Conservation (phyloP, 164 flowering plant genomes). For the Brasenia schreberi region DNA sequence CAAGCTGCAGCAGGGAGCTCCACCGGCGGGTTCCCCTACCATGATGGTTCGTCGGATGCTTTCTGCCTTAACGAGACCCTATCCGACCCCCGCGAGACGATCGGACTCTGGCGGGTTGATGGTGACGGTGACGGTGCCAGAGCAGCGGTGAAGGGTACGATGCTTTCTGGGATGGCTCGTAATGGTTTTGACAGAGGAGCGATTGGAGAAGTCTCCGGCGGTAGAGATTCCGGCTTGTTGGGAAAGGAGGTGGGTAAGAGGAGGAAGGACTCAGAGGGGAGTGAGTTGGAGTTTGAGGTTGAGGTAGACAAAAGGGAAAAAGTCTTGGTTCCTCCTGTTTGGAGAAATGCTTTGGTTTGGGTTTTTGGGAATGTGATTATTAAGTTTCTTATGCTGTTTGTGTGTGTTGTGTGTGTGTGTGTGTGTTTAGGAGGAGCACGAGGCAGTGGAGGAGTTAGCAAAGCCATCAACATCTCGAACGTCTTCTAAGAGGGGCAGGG, state of each 20-base stretch:
- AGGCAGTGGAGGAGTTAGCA: slow-evolving; percentile 25
- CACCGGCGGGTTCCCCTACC: neutral
- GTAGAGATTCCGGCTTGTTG: neutral
- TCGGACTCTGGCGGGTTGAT: neutral
- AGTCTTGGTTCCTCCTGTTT: neutral
- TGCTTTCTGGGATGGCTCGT: neutral
- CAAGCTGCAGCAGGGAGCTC: neutral
- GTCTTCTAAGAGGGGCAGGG: slow-evolving; percentile 72
- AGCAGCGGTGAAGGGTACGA: neutral
- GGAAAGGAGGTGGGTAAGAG: neutral
- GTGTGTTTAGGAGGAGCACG: slow-evolving; percentile 26
- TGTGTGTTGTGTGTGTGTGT: neutral
- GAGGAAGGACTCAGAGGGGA: neutral
- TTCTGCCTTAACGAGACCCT: neutral
- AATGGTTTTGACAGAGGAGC: neutral
- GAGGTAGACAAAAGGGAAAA: neutral
- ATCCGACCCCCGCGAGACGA: neutral
- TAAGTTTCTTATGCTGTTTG: neutral
- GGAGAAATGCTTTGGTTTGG: slow-evolving; percentile 1
- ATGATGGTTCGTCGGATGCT: neutral
- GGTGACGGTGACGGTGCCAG: neutral
- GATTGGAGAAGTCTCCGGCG: neutral
- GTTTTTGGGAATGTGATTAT: neutral
- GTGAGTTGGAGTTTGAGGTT: neutral
- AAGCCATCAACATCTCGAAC: slow-evolving; percentile 19